Evolutionary conservation across 2,329 filamentous ascomycete species (phyloP), one percentile per base, ranked within the genome.

Genomic region (Elsinoe fawcettii): DNA sequence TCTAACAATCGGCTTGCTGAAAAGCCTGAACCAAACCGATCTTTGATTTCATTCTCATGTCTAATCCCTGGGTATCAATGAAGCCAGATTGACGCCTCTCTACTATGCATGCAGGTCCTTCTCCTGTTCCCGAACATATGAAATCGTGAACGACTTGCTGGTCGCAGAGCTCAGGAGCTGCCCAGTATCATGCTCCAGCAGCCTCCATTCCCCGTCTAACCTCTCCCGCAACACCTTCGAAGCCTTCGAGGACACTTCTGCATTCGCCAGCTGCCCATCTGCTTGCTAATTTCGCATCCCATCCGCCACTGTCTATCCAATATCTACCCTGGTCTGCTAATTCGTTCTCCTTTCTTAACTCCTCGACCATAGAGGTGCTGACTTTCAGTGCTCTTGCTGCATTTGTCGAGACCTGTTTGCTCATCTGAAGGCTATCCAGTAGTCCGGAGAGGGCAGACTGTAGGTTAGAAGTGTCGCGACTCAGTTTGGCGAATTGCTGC

Each of bases 361-460:
- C 92, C 1, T 85, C 82, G 1, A 97, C 86, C 60, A 95, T 82
- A 68, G 95, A 91, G 64, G 86, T 88, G 5, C 89, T 90, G 34
- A 84, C 88, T 63, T 87, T 86, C 54, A 99, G 75, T 44, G 90
- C 82, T 57, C 93, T 79, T 2, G 86, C 85, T 1, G 92, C 93
- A 8, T 87, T 86, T 2, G 84, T 87, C 0, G 89, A 93, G 1
- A 88, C 87, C 71, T 97, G 92, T 11, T 90, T 85, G 30, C 87
- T 90, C 86, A 97, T 96, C 71, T 97, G 92, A 32, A 99, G 78
- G 2, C 89, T 91, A 69, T 99, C 93, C 5, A 88, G 90, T 3
- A 99, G 78, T 63, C 90, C 87, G 64, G 89, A 90, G 47, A 99
- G 80, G 5, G 89, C 88, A 65, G 89, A 82, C 7, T 92, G 78